These are phyloP conservation scores for Metarhizium robertsii DNA, from an alignment of 2,329 filamentous ascomycete species.

Conservation along the genomic window DNA sequence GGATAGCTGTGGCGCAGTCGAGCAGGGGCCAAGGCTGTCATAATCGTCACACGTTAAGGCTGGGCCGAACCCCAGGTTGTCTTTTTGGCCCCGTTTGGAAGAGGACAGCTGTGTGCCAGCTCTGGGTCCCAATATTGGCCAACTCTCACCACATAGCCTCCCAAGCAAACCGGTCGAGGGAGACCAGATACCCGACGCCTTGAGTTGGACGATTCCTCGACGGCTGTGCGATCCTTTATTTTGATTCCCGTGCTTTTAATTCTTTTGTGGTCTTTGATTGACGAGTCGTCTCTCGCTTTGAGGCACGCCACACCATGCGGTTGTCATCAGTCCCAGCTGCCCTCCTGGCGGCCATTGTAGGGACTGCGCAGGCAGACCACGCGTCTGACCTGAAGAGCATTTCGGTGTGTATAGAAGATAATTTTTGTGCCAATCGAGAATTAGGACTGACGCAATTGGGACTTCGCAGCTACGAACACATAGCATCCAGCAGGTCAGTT, in stretches of 20 bases:
- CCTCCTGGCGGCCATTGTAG: constrained; percentile 40
- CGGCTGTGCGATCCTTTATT: constrained; percentile 1
- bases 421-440: not conserved
- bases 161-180: constrained; percentile 1
- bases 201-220: constrained; percentile 5
- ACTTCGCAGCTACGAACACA: constrained; percentile 68
- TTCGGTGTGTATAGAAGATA: constrained; percentile 26
- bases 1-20: not conserved
- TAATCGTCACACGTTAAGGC: not conserved
- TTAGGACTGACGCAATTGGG: not conserved
- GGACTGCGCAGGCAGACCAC: constrained; percentile 38
- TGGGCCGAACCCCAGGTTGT: constrained; percentile 13
- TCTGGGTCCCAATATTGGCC: not conserved
- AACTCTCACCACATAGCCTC: not conserved
- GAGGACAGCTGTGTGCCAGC: constrained; percentile 15
- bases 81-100: constrained; percentile 7
- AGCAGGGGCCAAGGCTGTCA: not conserved
- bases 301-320: constrained; percentile 30
- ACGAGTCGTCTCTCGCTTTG: not conserved
- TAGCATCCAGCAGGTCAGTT: constrained; percentile 66
- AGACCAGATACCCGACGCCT: constrained; percentile 4
- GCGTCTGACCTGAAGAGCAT: constrained; percentile 44
- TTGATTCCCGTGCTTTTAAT: not conserved
- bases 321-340: constrained; percentile 36
- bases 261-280: not conserved